Percentiles rank a stretch among this genome's conserved stretches.
Evolutionary conservation across 345 rosid genomes (phyloP).

Genomic region (Bruguiera gymnorhiza): DNA sequence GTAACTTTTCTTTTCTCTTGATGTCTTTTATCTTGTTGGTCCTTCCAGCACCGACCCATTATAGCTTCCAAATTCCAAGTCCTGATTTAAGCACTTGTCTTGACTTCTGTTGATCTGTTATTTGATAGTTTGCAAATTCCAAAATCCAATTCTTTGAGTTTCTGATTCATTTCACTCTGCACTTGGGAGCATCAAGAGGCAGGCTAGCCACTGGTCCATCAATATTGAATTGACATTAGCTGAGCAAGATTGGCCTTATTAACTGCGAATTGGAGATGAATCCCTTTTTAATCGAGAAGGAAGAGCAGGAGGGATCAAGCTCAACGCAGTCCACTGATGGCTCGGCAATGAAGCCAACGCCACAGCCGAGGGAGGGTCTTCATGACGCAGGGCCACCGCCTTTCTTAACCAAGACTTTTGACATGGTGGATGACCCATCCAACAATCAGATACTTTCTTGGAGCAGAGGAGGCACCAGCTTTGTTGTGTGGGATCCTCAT

Average conservation of each 20-base stretch:
- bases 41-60: background rate
- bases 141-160: too few relatives aligned
- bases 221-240: constrained; percentile 1
- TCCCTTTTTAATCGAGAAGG: constrained; percentile 39
- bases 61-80: background rate
- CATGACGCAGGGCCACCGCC: constrained; percentile 48
- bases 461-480: constrained; percentile 25
- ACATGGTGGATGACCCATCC: constrained; percentile 29
- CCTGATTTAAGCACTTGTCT: too few relatives aligned
- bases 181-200: background rate
- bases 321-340: constrained; percentile 22
- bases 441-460: constrained; percentile 27
- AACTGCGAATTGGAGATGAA: constrained; percentile 32
- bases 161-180: too few relatives aligned
- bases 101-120: too few relatives aligned
- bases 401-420: constrained; percentile 31
- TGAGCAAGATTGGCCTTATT: background rate
- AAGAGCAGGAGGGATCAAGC: constrained; percentile 36
- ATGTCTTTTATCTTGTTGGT: too few relatives aligned
- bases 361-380: constrained; percentile 71
- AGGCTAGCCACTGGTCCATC: background rate
- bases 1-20: too few relatives aligned
- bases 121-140: too few relatives aligned
- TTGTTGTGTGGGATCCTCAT: constrained; percentile 32
- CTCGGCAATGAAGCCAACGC: constrained; percentile 20